phyloP scores from a whole-genome alignment of 1,139 yeast genomes.

The Yamadazyma aaseri region DNA sequence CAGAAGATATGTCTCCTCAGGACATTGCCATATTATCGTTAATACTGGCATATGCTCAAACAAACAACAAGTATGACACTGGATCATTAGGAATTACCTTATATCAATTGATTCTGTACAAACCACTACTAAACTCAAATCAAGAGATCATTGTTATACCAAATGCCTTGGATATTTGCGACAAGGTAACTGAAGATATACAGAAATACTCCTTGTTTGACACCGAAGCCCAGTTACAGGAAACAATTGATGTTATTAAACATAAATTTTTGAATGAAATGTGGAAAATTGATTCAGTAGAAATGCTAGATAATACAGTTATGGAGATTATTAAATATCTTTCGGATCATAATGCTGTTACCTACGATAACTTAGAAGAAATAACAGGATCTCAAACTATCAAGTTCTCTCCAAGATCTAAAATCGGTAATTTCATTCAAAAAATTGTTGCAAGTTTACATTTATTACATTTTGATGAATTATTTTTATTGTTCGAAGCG shows the following conservation, averaged over 20 bases:
- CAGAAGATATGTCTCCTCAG: slow-evolving; percentile 38
- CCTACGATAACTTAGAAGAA: slow-evolving; percentile 6
- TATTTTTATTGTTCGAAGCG: slow-evolving; percentile 50
- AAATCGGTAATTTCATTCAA: slow-evolving; percentile 36
- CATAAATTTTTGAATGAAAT: slow-evolving; percentile 16
- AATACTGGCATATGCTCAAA: slow-evolving; percentile 6
- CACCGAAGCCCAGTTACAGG: not conserved
- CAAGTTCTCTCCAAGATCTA: slow-evolving; percentile 32
- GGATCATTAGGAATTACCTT: slow-evolving; percentile 14
- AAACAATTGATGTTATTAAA: not conserved
- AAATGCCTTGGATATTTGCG: slow-evolving; percentile 25
- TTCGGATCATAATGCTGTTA: slow-evolving; percentile 6
- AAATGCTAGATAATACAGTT: slow-evolving; percentile 26
- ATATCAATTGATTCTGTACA: slow-evolving; percentile 24
- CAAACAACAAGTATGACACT: slow-evolving; percentile 20
- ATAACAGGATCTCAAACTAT: slow-evolving; percentile 1
- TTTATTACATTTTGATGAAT: slow-evolving; percentile 59
- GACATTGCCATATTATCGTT: slow-evolving; percentile 26
- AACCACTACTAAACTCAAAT: slow-evolving; percentile 23
- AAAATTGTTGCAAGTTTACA: slow-evolving; percentile 49
- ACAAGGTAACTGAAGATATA: slow-evolving; percentile 11
- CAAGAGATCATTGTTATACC: slow-evolving; percentile 26
- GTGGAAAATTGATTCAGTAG: slow-evolving; percentile 38
- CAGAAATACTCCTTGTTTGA: slow-evolving; percentile 5
- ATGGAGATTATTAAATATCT: slow-evolving; percentile 11